phyloP scores from a whole-genome alignment of 768 basidiomycete species.

The Hericium rajendrae region DNA sequence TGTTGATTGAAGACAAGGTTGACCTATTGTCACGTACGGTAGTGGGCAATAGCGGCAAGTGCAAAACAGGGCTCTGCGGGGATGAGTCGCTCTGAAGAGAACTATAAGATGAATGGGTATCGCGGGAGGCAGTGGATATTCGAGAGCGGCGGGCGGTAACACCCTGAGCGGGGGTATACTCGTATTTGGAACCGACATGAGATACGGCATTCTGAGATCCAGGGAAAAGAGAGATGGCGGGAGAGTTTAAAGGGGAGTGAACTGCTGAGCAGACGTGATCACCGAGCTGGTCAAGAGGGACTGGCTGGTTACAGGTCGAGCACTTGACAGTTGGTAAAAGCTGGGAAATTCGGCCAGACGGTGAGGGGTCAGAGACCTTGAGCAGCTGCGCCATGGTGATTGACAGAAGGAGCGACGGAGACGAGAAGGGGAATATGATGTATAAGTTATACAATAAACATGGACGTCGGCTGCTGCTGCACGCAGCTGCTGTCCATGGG shows the following conservation, averaged over 20 bases:
- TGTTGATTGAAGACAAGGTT: neutral
- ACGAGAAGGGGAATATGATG: no score
- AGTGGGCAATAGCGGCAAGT: neutral
- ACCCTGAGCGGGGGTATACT: no score
- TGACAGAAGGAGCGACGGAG: no score
- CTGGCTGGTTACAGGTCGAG: conserved; percentile 61
- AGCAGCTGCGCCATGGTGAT: conserved; percentile 21
- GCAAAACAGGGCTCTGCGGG: neutral
- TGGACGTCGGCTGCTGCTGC: no score
- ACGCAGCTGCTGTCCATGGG: no score
- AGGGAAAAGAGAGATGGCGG: conserved; percentile 35
- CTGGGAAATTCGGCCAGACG: conserved; percentile 38
- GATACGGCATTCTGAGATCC: neutral
- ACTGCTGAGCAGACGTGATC: conserved; percentile 64
- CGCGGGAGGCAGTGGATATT: neutral
- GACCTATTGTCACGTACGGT: neutral
- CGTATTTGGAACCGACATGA: neutral
- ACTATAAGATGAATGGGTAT: neutral
- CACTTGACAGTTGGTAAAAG: conserved; percentile 79
- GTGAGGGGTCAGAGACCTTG: conserved; percentile 9
- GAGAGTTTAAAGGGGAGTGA: conserved; percentile 31
- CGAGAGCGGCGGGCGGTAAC: neutral
- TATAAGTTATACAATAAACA: no score
- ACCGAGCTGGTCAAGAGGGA: conserved; percentile 63
- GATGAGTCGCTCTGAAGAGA: neutral